phyloP scores from a whole-genome alignment of 2,329 filamentous ascomycete genomes.

The Ambrosiella beaveri region DNA sequence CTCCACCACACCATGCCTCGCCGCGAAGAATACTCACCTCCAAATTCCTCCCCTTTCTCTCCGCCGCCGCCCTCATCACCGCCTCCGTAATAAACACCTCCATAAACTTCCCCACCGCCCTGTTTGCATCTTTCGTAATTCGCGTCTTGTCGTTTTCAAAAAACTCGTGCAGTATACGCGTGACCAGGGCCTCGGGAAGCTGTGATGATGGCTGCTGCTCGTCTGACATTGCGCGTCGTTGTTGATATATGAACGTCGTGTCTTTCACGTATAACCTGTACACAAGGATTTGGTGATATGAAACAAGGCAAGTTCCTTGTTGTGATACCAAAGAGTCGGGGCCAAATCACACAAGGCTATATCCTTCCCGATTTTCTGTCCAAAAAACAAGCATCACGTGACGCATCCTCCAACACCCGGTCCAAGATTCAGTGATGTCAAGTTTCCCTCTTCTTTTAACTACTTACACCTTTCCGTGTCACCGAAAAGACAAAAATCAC shows the following conservation, averaged over 20 bases:
- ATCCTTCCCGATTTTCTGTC: too few species aligned
- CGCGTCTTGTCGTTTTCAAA: conserved; percentile 57
- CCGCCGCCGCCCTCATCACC: conserved; percentile 58
- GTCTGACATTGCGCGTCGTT: not conserved
- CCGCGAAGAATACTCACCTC: conserved; percentile 39
- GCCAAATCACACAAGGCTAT: too few species aligned
- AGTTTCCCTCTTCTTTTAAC: too few species aligned
- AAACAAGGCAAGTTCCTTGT: too few species aligned
- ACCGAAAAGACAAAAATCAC: not conserved
- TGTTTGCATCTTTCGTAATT: conserved; percentile 62
- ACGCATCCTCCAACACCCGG: too few species aligned
- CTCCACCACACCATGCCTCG: not conserved
- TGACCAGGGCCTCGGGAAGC: conserved; percentile 59
- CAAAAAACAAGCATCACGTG: too few species aligned
- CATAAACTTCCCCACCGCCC: conserved; percentile 65
- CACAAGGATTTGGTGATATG: too few species aligned
- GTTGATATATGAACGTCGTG: too few species aligned
- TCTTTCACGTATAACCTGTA: too few species aligned
- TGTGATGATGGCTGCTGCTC: conserved; percentile 14
- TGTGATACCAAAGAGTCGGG: too few species aligned
- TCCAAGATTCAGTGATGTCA: too few species aligned
- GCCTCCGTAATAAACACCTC: conserved; percentile 85
- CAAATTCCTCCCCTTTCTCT: conserved; percentile 52
- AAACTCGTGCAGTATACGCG: conserved; percentile 59
- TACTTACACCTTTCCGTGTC: too few species aligned